Conservation (phyloP, 768 basidiomycete species). For the Tylopilus rubrobrunneus region DNA sequence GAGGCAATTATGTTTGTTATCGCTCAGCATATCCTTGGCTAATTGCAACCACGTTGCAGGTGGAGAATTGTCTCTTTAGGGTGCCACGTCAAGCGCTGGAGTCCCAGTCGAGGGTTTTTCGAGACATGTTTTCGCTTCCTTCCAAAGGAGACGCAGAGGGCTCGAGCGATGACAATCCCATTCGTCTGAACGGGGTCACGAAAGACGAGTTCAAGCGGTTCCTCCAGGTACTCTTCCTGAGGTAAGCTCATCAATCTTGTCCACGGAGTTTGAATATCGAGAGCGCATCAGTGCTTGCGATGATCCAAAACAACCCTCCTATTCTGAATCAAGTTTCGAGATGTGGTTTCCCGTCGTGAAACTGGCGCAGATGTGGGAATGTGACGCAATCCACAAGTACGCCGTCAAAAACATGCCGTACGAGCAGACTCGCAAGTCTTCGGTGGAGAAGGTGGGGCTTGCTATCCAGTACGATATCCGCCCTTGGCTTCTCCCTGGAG, state of each 20-base stretch:
- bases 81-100: slow-evolving; percentile 24
- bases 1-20: neutral
- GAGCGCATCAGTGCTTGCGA: neutral
- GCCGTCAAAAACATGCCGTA: slow-evolving; percentile 31
- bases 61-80: slow-evolving; percentile 26
- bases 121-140: slow-evolving; percentile 26
- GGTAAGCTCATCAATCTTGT: slow-evolving; percentile 4
- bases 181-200: slow-evolving; percentile 21
- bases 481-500: slow-evolving; percentile 32
- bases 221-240: slow-evolving; percentile 20
- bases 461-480: slow-evolving; percentile 30
- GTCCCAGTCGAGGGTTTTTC: slow-evolving; percentile 23
- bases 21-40: neutral
- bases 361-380: slow-evolving; percentile 38
- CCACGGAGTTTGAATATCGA: no score
- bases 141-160: slow-evolving; percentile 14
- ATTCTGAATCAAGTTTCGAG: slow-evolving; percentile 6
- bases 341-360: slow-evolving; percentile 39
- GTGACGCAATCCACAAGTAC: slow-evolving; percentile 27
- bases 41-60: slow-evolving; percentile 10
- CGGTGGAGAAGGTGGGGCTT: slow-evolving; percentile 30
- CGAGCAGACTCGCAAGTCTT: neutral
- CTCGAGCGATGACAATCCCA: slow-evolving; percentile 17
- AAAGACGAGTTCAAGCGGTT: slow-evolving; percentile 25
- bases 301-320: neutral